phyloP scores from a whole-genome alignment of 2,329 filamentous ascomycete species.

The Fusarium sp. region DNA sequence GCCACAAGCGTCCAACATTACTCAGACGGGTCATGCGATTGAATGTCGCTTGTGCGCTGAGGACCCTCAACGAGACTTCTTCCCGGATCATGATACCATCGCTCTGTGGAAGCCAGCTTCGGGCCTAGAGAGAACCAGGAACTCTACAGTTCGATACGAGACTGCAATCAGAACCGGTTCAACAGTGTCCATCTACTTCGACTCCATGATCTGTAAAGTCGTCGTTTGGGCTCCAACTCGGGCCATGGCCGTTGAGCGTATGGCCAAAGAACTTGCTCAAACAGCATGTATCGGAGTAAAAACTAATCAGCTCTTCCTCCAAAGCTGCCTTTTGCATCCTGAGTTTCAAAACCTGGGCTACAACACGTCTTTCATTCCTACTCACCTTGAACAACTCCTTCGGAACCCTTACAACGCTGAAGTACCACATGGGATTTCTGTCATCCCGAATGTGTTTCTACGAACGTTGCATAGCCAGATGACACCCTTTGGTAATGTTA shows the following conservation, averaged over 20 bases:
- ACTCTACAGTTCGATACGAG: background rate
- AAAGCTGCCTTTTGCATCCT: background rate
- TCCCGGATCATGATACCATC: conserved; percentile 42
- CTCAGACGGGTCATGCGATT: conserved; percentile 54
- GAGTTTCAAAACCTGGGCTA: background rate
- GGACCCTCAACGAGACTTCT: conserved; percentile 56
- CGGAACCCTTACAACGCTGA: background rate
- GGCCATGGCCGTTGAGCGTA: background rate
- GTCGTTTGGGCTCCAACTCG: background rate
- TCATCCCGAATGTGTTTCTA: background rate
- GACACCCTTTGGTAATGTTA: background rate
- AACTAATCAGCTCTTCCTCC: background rate
- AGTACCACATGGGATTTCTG: background rate
- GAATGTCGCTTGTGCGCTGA: conserved; percentile 63
- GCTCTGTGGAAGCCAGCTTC: background rate
- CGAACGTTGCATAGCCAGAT: background rate
- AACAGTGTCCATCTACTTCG: background rate
- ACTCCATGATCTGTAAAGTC: background rate
- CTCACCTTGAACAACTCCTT: background rate
- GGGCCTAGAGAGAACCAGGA: background rate
- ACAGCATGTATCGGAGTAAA: background rate
- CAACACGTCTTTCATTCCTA: background rate
- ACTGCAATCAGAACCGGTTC: background rate
- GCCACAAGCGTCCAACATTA: background rate
- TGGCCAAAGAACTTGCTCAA: background rate